A percentile compares a stretch with the other conserved stretches of the same genome.
Evolutionary conservation across 2,329 filamentous ascomycete species (phyloP).

Genomic region (Aureobasidium leucospermi): DNA sequence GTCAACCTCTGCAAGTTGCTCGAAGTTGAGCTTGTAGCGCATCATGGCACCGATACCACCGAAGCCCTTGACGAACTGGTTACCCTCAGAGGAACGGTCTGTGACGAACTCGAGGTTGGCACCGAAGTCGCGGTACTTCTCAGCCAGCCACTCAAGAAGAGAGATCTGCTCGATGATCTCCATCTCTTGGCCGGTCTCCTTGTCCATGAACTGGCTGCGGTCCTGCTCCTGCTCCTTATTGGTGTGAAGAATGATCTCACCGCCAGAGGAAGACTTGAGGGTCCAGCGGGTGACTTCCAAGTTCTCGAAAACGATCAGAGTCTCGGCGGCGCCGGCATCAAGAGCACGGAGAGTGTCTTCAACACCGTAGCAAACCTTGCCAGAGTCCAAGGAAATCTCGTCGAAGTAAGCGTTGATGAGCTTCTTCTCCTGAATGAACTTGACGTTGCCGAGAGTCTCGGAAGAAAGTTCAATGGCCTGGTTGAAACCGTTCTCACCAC

Average conservation of each 20-base stretch:
- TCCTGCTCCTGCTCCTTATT: conserved; percentile 76
- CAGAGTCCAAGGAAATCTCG: conserved; percentile 95
- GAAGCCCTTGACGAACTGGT: conserved; percentile 99
- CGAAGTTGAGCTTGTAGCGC: conserved; percentile 99
- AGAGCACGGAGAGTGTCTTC: conserved; percentile 96
- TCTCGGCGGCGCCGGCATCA: conserved; percentile 91
- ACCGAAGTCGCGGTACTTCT: conserved; percentile 97
- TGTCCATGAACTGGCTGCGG: conserved; percentile 87
- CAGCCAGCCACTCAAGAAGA: conserved; percentile 99
- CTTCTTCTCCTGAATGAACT: conserved; percentile 99
- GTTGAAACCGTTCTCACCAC: conserved; percentile 99
- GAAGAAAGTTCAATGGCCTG: conserved; percentile 94
- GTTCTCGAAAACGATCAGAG: conserved; percentile 93
- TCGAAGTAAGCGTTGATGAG: conserved; percentile 98
- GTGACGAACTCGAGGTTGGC: conserved; percentile 95
- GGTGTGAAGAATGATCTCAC: conserved; percentile 72
- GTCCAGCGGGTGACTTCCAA: conserved; percentile 88
- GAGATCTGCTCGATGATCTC: conserved; percentile 79
- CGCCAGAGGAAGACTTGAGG: conserved; percentile 69
- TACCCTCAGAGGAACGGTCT: conserved; percentile 93
- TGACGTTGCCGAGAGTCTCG: conserved; percentile 97
- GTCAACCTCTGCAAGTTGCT: conserved; percentile 86
- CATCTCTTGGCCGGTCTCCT: conserved; percentile 94
- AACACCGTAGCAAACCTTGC: conserved; percentile 94
- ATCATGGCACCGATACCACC: conserved; percentile 96